Conservation (phyloP, 2,329 filamentous ascomycete species). For the Amphichorda felina region DNA sequence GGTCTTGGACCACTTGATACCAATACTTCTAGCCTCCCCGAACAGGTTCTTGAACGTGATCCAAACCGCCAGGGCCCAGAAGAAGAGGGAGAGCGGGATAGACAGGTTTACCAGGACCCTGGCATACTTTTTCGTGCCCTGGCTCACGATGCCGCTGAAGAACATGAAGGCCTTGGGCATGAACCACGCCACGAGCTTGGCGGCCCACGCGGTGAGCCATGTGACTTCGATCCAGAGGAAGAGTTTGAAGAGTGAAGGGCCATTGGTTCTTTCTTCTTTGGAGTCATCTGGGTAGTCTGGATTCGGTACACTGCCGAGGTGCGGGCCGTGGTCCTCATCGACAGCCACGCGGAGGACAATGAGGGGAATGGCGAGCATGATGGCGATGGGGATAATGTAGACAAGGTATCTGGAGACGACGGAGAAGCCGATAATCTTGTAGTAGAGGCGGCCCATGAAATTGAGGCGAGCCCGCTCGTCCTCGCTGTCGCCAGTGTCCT, state of each 20-base stretch:
- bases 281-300: constrained; percentile 6
- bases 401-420: constrained; percentile 54
- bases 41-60: constrained; percentile 50
- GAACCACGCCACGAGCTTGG: constrained; percentile 51
- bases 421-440: constrained; percentile 51
- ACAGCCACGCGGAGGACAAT: constrained; percentile 38
- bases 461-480: constrained; percentile 49
- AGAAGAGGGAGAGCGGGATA: constrained; percentile 55
- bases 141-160: constrained; percentile 56
- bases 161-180: constrained; percentile 55
- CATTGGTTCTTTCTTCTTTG: constrained; percentile 13
- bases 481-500: constrained; percentile 32
- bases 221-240: constrained; percentile 60
- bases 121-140: constrained; percentile 59
- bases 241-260: constrained; percentile 44
- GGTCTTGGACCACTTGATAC: constrained; percentile 40
- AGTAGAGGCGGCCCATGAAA: constrained; percentile 53
- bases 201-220: constrained; percentile 56
- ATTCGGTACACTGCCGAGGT: too few species aligned
- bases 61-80: constrained; percentile 53
- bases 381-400: constrained; percentile 52
- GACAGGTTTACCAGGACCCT: constrained; percentile 52
- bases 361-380: constrained; percentile 50
- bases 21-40: constrained; percentile 13
- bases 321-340: constrained; percentile 7